These are phyloP conservation scores for Astrocystis sublimbata DNA, from an alignment of 495 filamentous ascomycete species.

Conservation along the genomic window DNA sequence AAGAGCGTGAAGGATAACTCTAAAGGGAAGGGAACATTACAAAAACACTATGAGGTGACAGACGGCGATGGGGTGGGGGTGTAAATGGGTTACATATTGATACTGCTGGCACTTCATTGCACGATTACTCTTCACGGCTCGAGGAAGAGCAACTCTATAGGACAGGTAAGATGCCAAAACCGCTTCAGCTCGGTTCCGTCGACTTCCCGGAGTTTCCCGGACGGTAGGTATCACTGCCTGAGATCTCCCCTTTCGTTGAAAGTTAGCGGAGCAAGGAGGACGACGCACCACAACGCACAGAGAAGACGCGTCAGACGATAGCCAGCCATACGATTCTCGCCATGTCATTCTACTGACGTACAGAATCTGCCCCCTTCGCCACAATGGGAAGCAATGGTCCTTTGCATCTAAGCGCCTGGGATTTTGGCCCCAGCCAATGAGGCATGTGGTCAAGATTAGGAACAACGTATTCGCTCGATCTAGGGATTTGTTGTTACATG, in stretches of 20 bases:
- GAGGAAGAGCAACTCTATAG: background rate
- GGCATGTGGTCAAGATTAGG: background rate
- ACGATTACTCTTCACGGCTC: background rate
- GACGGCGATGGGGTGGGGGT: no score
- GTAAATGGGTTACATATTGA: background rate
- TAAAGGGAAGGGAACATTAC: background rate
- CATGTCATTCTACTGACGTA: background rate
- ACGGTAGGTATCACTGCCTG: background rate
- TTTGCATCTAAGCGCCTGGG: background rate
- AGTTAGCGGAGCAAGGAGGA: background rate
- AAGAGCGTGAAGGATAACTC: background rate
- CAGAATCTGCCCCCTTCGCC: background rate
- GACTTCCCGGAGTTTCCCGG: background rate
- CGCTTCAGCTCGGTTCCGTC: background rate
- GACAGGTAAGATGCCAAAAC: background rate
- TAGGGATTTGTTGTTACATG: background rate
- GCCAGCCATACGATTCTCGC: background rate
- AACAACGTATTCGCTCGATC: background rate
- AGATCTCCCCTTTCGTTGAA: background rate
- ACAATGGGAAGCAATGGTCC: no score
- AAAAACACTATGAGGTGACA: background rate
- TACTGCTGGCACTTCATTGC: background rate
- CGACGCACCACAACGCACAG: background rate
- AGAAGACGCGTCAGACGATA: background rate
- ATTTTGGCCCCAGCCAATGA: background rate